Percentiles rank a stretch among this genome's conserved stretches.
phyloP scores from a whole-genome alignment of 2,329 filamentous ascomycete species.

The Neoscytalidium dimidiatum region DNA sequence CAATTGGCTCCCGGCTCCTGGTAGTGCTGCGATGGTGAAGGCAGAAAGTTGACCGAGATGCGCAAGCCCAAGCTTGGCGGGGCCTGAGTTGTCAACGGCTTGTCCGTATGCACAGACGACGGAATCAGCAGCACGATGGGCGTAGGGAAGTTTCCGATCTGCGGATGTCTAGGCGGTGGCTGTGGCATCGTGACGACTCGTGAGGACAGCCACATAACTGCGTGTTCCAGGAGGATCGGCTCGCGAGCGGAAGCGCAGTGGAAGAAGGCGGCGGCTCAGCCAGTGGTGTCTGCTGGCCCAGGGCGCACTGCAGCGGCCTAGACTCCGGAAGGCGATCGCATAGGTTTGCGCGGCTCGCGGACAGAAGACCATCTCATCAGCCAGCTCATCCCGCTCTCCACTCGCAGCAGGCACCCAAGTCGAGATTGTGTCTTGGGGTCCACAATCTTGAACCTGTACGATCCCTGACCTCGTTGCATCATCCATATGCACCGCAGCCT shows the following conservation, averaged over 20 bases:
- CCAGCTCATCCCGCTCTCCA: conserved; percentile 9
- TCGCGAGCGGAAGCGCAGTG: background rate
- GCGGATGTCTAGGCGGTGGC: background rate
- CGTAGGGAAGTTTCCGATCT: background rate
- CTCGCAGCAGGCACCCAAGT: background rate
- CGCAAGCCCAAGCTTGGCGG: background rate
- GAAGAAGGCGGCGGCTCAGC: background rate
- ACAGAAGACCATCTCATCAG: background rate
- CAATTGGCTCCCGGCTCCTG: too few species aligned
- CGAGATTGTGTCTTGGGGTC: background rate
- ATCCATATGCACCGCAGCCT: conserved; percentile 14
- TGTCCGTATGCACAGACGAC: conserved; percentile 12
- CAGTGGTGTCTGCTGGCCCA: background rate
- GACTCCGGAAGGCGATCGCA: background rate
- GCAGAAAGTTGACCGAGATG: background rate
- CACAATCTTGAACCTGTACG: background rate
- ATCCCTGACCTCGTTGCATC: conserved; percentile 12
- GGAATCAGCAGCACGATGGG: background rate
- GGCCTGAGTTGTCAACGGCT: conserved; percentile 5
- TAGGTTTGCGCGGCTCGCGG: conserved; percentile 9
- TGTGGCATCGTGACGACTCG: background rate
- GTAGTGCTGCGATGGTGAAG: background rate
- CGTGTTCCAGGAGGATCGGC: background rate
- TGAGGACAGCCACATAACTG: background rate
- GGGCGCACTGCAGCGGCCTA: conserved; percentile 1